Evolutionary conservation across 2,329 filamentous ascomycete genomes (phyloP), one percentile per base, ranked within the genome.

Genomic region (Cladosporium velox): DNA sequence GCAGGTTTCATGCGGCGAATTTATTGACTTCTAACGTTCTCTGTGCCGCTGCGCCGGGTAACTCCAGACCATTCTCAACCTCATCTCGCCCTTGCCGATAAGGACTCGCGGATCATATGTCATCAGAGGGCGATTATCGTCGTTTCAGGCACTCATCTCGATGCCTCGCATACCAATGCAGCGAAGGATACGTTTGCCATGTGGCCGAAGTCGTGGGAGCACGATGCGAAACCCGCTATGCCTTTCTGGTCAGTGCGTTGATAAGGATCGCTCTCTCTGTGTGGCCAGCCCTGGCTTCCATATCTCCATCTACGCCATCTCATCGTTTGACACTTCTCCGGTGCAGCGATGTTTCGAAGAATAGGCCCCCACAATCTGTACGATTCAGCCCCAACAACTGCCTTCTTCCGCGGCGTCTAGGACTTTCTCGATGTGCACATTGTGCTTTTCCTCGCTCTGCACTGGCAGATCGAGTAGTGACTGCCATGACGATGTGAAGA

Each of bases 41-140:
- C 57, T 24, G 52, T 55, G 28, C 52, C 32, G 30, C 52, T 32
- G 52, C 52, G 52, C 30, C 54, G 30, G 24, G 11, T 15, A 7
- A 34, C 60, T 32, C 59, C 62, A 60, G 18, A 38, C 55, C 63
- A 54, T 21, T 54, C 35, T 52, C 63, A 47, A 65, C 63, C 30
- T 65, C 63, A 65, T 65, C 63, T 59, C 63, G 30, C 59, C 62
- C 44, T 41, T n/a, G 12, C 54, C 51, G 55, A 59, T 65, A 59
- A 65, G 44, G 21, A 62, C 32, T 35, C 18, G 34, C 61, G 51
- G 57, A 64, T 49, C 51, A 57, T n/a, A 34, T 38, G 24, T 14
- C 32, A 35, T 35, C 21, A 4, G 18, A 24, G 8, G 21, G 30
- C 26, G 35, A 55, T 57, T 55, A 34, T 64, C 24, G 41, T 47